These are phyloP conservation scores for Pseudocercospora vitis DNA, from an alignment of 2,329 filamentous ascomycete species.

Conservation along the genomic window DNA sequence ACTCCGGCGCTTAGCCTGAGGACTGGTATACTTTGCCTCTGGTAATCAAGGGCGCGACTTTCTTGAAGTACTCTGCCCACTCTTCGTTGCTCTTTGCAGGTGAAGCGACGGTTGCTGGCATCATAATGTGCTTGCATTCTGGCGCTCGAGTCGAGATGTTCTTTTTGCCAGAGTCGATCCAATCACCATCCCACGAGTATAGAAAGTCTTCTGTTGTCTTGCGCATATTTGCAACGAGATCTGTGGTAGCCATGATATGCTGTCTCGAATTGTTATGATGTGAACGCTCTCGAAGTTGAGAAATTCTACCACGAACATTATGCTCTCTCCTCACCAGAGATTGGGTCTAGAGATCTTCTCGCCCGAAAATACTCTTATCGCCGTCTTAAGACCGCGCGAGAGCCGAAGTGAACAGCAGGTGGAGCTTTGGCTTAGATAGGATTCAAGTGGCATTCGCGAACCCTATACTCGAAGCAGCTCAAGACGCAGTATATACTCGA, in stretches of 20 bases:
- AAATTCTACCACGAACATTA: not conserved
- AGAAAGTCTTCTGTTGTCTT: conserved; percentile 25
- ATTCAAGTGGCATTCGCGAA: no score
- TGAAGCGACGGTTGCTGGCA: conserved; percentile 11
- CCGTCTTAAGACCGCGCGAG: not conserved
- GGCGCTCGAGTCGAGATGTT: conserved; percentile 18
- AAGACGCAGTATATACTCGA: no score
- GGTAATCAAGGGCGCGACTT: conserved; percentile 17
- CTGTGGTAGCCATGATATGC: conserved; percentile 11
- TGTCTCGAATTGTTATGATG: not conserved
- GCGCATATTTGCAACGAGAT: conserved; percentile 21
- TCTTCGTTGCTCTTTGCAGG: conserved; percentile 16
- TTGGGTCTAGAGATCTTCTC: conserved; percentile 2
- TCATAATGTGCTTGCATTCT: conserved; percentile 23
- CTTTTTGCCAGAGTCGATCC: conserved; percentile 14
- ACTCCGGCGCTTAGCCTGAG: no score
- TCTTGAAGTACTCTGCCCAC: conserved; percentile 21
- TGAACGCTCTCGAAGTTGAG: not conserved
- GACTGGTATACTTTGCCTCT: conserved; percentile 16
- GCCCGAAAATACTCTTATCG: conserved; percentile 6
- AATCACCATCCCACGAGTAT: conserved; percentile 24
- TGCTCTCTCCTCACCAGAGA: no score
- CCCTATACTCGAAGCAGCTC: no score
- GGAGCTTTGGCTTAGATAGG: no score
- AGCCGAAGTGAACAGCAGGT: not conserved